Evolutionary conservation across 2,329 filamentous ascomycete species (phyloP).

Genomic region (Thielaviopsis ethacetica): DNA sequence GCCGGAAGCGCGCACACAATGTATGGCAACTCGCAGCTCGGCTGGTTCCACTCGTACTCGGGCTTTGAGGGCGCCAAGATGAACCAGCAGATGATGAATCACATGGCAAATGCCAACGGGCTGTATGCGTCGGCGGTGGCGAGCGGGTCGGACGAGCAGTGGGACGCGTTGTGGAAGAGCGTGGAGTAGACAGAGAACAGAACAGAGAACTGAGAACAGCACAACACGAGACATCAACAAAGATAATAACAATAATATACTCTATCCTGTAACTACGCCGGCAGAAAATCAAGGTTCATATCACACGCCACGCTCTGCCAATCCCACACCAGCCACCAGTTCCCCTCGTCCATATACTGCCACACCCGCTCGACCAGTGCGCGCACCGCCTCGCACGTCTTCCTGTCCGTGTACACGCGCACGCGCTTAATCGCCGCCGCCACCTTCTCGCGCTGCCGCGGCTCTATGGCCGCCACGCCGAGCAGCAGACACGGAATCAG

Average conservation of each 20-base stretch:
- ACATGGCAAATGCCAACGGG: conserved; percentile 17
- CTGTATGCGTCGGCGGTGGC: conserved; percentile 16
- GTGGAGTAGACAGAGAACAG: conserved; percentile 18
- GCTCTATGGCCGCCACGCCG: conserved; percentile 41
- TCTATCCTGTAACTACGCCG: conserved; percentile 18
- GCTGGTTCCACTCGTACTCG: conserved; percentile 21
- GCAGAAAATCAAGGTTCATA: conserved; percentile 40
- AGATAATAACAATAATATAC: background rate
- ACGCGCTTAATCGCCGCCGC: conserved; percentile 32
- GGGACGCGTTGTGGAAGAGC: conserved; percentile 18
- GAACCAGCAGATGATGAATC: conserved; percentile 19
- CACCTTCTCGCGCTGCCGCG: conserved; percentile 34
- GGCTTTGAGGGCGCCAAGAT: conserved; percentile 21
- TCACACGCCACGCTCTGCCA: conserved; percentile 40
- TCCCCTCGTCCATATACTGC: conserved; percentile 39
- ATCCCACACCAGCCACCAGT: conserved; percentile 46
- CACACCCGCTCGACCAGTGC: conserved; percentile 43
- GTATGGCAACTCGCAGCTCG: conserved; percentile 21
- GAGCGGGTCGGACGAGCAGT: conserved; percentile 13
- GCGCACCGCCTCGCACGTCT: conserved; percentile 37
- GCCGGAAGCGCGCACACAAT: conserved; percentile 17
- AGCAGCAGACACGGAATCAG: conserved; percentile 44
- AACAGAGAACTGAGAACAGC: too few species aligned
- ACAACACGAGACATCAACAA: background rate
- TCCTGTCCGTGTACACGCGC: conserved; percentile 41